phyloP scores from a whole-genome alignment of 495 filamentous ascomycete genomes.

The Lophiostoma macrostomum region DNA sequence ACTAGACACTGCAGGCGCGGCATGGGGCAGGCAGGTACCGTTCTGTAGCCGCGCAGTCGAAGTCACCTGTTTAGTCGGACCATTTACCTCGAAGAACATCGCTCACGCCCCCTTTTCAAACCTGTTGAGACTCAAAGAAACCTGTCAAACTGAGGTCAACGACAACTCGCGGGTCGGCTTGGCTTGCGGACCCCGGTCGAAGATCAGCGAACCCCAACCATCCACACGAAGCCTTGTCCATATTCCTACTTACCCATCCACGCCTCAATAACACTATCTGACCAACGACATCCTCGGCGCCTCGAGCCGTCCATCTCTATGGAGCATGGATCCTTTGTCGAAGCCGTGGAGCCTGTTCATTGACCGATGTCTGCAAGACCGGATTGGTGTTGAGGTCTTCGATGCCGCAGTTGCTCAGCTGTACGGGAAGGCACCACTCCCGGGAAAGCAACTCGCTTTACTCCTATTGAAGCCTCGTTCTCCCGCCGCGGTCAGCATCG shows the following conservation, averaged over 20 bases:
- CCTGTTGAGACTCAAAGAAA: too few relatives aligned
- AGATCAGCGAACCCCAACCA: conserved; percentile 8
- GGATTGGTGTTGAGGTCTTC: conserved; percentile 50
- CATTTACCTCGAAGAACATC: too few relatives aligned
- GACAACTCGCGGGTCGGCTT: too few relatives aligned
- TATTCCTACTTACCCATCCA: conserved; percentile 17
- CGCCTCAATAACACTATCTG: conserved; percentile 21
- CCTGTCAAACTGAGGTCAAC: too few relatives aligned
- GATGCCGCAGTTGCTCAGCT: conserved; percentile 42
- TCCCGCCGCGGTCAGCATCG: conserved; percentile 51
- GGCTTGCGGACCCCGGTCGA: conserved; percentile 10
- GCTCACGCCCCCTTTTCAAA: too few relatives aligned
- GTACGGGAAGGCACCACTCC: conserved; percentile 45
- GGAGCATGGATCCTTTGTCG: conserved; percentile 24
- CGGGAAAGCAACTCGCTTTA: conserved; percentile 52
- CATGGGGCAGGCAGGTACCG: too few relatives aligned
- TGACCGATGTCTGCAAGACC: conserved; percentile 43
- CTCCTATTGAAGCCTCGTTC: conserved; percentile 56
- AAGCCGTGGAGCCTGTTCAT: conserved; percentile 52
- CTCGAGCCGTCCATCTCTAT: conserved; percentile 13
- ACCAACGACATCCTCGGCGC: conserved; percentile 8
- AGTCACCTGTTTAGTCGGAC: too few relatives aligned
- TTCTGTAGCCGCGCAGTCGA: too few relatives aligned
- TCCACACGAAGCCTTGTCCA: background rate
- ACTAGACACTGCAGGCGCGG: too few relatives aligned